Conservation (phyloP, 1,139 yeast species). For the Zhuliangozyma parablackwelliae region DNA sequence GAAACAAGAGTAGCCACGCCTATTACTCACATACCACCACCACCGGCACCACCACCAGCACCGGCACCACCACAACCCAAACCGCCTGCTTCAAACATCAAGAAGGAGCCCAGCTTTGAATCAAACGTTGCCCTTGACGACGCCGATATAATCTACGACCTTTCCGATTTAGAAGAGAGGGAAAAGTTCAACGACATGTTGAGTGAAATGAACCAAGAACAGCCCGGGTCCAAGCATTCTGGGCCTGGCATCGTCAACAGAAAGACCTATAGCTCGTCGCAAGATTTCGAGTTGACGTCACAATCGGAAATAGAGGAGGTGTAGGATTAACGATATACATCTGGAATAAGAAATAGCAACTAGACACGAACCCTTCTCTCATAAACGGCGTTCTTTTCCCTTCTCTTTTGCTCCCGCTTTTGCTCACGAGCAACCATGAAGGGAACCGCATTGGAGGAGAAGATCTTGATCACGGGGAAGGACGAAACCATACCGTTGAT, state of each 20-base stretch:
- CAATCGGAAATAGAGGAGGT: slow-evolving; percentile 16
- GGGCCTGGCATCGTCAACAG: no score
- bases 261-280: not conserved
- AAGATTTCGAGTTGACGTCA: slow-evolving; percentile 14
- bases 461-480: slow-evolving; percentile 54
- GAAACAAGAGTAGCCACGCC: not conserved
- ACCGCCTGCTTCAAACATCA: not conserved
- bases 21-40: not conserved
- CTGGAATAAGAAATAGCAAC: not conserved
- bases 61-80: not conserved
- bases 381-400: slow-evolving; percentile 1
- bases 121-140: slow-evolving; percentile 3
- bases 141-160: slow-evolving; percentile 13
- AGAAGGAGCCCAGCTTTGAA: not conserved
- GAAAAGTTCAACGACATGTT: slow-evolving; percentile 12
- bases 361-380: no score
- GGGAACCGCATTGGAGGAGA: slow-evolving; percentile 58
- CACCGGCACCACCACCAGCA: not conserved
- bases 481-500: slow-evolving; percentile 55
- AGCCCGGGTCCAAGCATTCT: no score
- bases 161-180: slow-evolving; percentile 29
- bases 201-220: slow-evolving; percentile 1
- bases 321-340: slow-evolving; percentile 2
- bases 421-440: slow-evolving; percentile 37
- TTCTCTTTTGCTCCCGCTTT: slow-evolving; percentile 14